Base-by-base conservation (phyloP, 164 flowering plant species). In the Berberis vulgaris region DNA sequence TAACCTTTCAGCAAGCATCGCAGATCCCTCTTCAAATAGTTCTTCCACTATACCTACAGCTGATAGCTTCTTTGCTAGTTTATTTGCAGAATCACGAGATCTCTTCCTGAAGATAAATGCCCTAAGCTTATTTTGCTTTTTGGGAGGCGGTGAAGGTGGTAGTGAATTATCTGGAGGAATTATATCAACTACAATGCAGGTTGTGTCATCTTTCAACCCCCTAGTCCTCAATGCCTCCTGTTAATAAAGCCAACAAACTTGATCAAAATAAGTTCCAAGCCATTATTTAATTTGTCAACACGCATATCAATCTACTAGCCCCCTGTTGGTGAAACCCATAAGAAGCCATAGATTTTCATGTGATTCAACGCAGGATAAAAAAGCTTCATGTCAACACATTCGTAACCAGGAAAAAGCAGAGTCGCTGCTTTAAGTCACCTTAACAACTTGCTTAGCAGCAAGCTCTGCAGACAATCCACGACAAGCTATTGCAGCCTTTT, bases 21-120 rank as follows among this genome's bases (percentile, higher is more conserved):
- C 97, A 2, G 97, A 91, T 45, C 97, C 97, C 73, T 88, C 97
- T 78, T 91, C 97, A 72, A 86, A 91, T 41, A 91, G 74, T 67
- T 91, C 97, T 73, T 91, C 97, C 53, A 88, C 96, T 3, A 82
- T 78, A 49, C 87, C 85, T 3, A 87, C 78, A 65, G 90, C 80
- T 10, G 96, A 83, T 45, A 88, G 79, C 76, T 83, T 88, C 67
- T 82, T 84, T 43, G 96, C 74, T 1, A 80, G 74, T 74, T 81
- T 85, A 68, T 66, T 76, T 43, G 83, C 76, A 62, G 85, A 80
- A 70, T 74, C 78, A 8, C 54, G 73, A 40, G 86, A 82, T 64
- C 64, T 79, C 61, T 65, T 91, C 74, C 91, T 72, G 74, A 82
- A 84, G 10, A 88, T 70, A 26, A 88, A 69, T 26, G 89, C 71